Base-by-base conservation (phyloP, 2,329 filamentous ascomycete genomes). In the Cladosporium phlei region DNA sequence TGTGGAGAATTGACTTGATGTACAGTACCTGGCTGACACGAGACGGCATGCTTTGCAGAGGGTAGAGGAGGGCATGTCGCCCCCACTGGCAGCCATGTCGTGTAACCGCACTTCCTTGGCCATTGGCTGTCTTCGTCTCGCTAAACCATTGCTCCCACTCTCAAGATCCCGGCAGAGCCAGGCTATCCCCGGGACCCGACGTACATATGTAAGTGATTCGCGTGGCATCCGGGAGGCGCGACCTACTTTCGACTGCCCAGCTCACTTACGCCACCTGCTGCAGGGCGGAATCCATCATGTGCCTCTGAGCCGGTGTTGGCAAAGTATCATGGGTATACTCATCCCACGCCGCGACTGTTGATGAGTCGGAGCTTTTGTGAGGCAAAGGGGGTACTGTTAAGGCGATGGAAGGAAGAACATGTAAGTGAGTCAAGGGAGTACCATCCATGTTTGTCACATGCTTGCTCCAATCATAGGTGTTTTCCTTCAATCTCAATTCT, bases 201-300 rank as follows among this genome's bases (percentile, higher is more conserved):
- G 14, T 34, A 44, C 40, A 34, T 44, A n/a, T n/a, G n/a, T n/a
- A 34, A 20, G n/a, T 21, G 16, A 44, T 34, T 9, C 22, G 20
- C 40, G 40, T 44, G 40, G 40, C 29, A 30, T 27, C 28, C 14
- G 38, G 38, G 38, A 29, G 25, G 30, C 40, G 28, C 29, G 35
- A 44, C 40, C 21, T 34, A 44, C 40, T 44, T 44, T 30, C 29
- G 27, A 44, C 40, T 44, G 40, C 40, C 34, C 40, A 38, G 37
- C 37, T 22, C n/a, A n/a, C n/a, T n/a, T n/a, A n/a, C n/a, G n/a
- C n/a, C n/a, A n/a, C n/a, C n/a, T n/a, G n/a, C n/a, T n/a, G n/a
- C n/a, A n/a, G n/a, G n/a, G n/a, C n/a, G n/a, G n/a, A n/a, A n/a
- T n/a, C n/a, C n/a, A n/a, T n/a, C n/a, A n/a, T n/a, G n/a, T n/a